Evolutionary conservation across 2,329 filamentous ascomycete genomes (phyloP).

Genomic region (Xylariales sp.): DNA sequence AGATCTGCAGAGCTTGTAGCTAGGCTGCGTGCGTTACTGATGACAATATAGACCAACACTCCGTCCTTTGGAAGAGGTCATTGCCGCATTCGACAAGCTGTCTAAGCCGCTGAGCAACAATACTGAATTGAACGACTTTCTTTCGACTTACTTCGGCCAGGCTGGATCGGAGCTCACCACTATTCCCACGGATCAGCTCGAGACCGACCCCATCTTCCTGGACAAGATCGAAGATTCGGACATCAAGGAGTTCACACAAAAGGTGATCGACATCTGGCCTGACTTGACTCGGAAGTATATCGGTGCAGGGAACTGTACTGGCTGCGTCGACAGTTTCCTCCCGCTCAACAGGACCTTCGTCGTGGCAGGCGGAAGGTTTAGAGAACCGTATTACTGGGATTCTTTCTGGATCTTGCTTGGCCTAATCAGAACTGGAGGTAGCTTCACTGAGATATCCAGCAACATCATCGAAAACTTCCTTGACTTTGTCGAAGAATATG

Average conservation of each 20-base stretch:
- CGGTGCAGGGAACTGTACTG: constrained; percentile 47
- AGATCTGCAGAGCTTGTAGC: neutral
- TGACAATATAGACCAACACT: constrained; percentile 50
- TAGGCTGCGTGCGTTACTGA: neutral
- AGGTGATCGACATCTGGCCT: constrained; percentile 67
- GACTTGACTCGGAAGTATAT: constrained; percentile 59
- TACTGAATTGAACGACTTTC: constrained; percentile 55
- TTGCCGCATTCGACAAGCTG: constrained; percentile 56
- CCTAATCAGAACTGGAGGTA: constrained; percentile 58
- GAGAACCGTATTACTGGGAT: constrained; percentile 69
- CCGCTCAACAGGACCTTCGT: constrained; percentile 64
- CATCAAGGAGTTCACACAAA: constrained; percentile 54
- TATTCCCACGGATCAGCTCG: constrained; percentile 45
- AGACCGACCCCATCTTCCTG: constrained; percentile 55
- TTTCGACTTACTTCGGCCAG: constrained; percentile 58
- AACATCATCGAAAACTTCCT: constrained; percentile 69
- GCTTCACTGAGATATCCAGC: constrained; percentile 51
- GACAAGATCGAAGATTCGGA: constrained; percentile 51
- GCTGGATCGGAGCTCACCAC: constrained; percentile 59
- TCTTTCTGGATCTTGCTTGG: constrained; percentile 66
- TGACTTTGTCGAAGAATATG: constrained; percentile 59
- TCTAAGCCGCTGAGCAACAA: constrained; percentile 59
- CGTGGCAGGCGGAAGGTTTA: constrained; percentile 66
- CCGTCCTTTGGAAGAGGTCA: constrained; percentile 53
- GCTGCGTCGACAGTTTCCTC: constrained; percentile 61